Conservation (phyloP, 805 yeast species). For the Saccharomycopsis capsularis region DNA sequence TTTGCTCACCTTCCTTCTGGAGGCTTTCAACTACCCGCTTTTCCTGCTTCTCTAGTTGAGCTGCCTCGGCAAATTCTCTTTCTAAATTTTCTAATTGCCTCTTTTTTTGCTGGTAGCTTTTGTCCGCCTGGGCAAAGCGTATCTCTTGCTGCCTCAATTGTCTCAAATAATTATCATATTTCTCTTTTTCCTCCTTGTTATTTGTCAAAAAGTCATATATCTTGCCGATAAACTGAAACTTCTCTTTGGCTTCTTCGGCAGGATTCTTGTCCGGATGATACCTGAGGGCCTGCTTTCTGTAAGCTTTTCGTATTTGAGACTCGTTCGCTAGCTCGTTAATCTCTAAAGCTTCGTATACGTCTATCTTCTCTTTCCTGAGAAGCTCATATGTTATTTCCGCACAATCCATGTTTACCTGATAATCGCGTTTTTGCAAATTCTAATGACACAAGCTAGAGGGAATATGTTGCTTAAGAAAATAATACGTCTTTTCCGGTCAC, state of each 20-base stretch:
- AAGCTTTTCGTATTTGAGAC: conserved; percentile 11
- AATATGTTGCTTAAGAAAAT: too few species aligned
- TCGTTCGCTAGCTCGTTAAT: conserved; percentile 11
- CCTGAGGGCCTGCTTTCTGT: conserved; percentile 31
- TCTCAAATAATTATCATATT: conserved; percentile 50
- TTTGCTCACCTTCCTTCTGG: conserved; percentile 22
- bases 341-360: conserved; percentile 13
- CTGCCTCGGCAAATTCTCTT: conserved; percentile 25
- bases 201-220: conserved; percentile 54
- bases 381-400: conserved; percentile 2
- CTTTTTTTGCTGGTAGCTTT: not conserved
- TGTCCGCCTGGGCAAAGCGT: not conserved
- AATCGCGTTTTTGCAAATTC: too few species aligned
- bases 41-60: conserved; percentile 4
- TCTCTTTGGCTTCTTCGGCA: conserved; percentile 41
- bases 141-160: not conserved
- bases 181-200: conserved; percentile 44
- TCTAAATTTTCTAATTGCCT: conserved; percentile 23
- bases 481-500: too few species aligned
- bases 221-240: conserved; percentile 53
- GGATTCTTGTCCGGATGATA: conserved; percentile 65
- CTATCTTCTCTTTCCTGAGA: conserved; percentile 1
- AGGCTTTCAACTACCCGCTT: conserved; percentile 25
- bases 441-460: too few species aligned
- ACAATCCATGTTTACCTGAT: not conserved